Evolutionary conservation across 108 stramenopile species (phyloP).

Genomic region (Stephanodiscus triporus): DNA sequence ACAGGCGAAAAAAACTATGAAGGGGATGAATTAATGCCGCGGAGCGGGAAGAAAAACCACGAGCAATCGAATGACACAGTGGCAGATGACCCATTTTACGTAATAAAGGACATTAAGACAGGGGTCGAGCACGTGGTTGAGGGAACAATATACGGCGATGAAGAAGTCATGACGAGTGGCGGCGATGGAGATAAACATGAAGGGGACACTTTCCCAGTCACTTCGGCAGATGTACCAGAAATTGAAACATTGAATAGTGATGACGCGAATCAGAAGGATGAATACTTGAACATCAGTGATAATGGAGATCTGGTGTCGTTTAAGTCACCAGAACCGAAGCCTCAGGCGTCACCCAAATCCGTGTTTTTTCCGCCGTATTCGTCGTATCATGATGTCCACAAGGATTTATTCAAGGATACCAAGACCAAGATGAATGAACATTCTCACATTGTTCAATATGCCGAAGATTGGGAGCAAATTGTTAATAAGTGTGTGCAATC

Average conservation of each 20-base stretch:
- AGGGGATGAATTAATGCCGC: conserved; percentile 10
- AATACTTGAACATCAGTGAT: conserved; percentile 10
- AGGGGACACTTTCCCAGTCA: not conserved
- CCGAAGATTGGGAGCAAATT: conserved; percentile 44
- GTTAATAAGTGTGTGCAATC: conserved; percentile 35
- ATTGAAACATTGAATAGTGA: not conserved
- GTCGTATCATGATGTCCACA: conserved; percentile 46
- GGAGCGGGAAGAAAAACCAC: not conserved
- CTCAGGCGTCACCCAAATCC: not conserved
- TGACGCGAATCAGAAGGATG: not conserved
- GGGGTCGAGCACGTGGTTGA: not conserved
- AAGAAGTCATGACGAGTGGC: not conserved
- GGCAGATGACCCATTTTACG: not conserved
- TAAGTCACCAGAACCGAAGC: conserved; percentile 2
- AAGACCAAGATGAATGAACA: conserved; percentile 23
- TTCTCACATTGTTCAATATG: conserved; percentile 32
- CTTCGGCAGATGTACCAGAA: conserved; percentile 3
- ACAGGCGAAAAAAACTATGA: conserved; percentile 2
- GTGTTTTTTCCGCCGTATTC: not conserved
- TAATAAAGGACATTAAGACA: not conserved
- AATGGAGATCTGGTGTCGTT: not conserved
- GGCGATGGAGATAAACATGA: not conserved
- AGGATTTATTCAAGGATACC: conserved; percentile 34
- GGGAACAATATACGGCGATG: not conserved
- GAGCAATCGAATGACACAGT: not conserved